Conservation (phyloP, 2,329 filamentous ascomycete species). For the Clonostachys rhizophaga region DNA sequence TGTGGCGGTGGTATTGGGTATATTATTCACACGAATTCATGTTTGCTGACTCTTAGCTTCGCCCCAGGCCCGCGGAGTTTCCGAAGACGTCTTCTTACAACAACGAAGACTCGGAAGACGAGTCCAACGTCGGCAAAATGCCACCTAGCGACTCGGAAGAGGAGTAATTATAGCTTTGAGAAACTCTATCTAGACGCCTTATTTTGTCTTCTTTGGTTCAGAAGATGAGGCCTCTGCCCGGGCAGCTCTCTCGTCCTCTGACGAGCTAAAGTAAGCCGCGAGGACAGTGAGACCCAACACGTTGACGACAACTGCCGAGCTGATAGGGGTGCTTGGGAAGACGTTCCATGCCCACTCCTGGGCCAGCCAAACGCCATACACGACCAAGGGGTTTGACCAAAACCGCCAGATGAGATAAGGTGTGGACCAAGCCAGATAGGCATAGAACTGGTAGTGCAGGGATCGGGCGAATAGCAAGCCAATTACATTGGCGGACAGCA, state of each 20-base stretch:
- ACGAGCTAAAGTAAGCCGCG: constrained; percentile 45
- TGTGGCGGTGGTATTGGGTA: constrained; percentile 5
- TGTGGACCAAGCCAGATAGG: constrained; percentile 84
- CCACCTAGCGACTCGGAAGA: constrained; percentile 78
- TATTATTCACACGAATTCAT: constrained; percentile 2
- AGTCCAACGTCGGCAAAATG: constrained; percentile 80
- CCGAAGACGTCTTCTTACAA: constrained; percentile 53
- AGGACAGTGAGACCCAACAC: constrained; percentile 64
- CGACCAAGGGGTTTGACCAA: constrained; percentile 60
- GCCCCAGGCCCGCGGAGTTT: constrained; percentile 72
- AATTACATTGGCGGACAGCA: constrained; percentile 72
- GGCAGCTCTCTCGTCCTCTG: background rate
- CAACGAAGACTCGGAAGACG: constrained; percentile 67
- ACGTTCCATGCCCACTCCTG: constrained; percentile 96
- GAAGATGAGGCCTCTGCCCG: background rate
- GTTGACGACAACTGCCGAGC: constrained; percentile 61
- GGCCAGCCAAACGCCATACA: constrained; percentile 66
- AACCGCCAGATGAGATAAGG: constrained; percentile 83
- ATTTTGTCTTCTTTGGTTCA: constrained; percentile 22
- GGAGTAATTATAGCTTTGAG: constrained; percentile 29
- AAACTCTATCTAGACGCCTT: constrained; percentile 1
- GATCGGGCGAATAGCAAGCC: constrained; percentile 83
- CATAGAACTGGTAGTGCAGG: constrained; percentile 93
- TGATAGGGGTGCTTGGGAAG: constrained; percentile 68
- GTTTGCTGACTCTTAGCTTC: background rate